Evolutionary conservation across 192 early-diverging fungal species (phyloP).

Genomic region (Thoreauomyces humboldtii): DNA sequence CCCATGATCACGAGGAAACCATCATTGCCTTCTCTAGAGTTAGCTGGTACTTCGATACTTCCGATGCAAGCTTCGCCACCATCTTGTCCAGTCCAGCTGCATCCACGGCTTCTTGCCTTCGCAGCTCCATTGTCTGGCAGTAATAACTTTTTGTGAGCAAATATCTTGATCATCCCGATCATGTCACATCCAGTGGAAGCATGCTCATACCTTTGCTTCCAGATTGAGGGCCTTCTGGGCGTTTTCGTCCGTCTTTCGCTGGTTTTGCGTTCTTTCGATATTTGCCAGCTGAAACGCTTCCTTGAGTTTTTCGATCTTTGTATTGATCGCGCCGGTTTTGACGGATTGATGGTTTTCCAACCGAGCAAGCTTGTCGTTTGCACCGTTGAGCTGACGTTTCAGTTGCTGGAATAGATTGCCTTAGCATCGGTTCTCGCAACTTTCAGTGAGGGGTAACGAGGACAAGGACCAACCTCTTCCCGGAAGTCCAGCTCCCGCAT

Average conservation of each 20-base stretch:
- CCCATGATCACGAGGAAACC: not conserved
- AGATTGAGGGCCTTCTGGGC: conserved; percentile 21
- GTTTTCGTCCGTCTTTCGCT: conserved; percentile 39
- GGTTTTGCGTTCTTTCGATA: conserved; percentile 23
- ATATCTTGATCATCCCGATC: too few relatives aligned
- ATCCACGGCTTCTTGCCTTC: conserved; percentile 20
- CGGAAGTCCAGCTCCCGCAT: conserved; percentile 36
- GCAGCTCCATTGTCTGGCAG: conserved; percentile 23
- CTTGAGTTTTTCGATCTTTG: conserved; percentile 36
- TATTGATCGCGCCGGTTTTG: conserved; percentile 34
- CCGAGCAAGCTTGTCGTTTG: conserved; percentile 47
- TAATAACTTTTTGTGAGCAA: too few relatives aligned
- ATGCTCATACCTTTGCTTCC: conserved; percentile 38
- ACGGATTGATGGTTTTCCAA: conserved; percentile 42
- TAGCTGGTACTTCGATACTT: conserved; percentile 13
- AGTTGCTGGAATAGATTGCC: conserved; percentile 36
- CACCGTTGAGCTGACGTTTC: conserved; percentile 38
- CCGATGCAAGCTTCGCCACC: conserved; percentile 9
- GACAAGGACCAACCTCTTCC: conserved; percentile 34
- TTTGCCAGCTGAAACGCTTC: conserved; percentile 28
- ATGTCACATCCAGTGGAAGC: not conserved
- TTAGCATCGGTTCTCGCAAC: not conserved
- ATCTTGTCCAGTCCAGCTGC: conserved; percentile 21
- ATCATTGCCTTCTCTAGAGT: conserved; percentile 25
- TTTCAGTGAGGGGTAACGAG: not conserved